Conservation (phyloP, 1,139 yeast species). For the Sugiyamaella japonica region DNA sequence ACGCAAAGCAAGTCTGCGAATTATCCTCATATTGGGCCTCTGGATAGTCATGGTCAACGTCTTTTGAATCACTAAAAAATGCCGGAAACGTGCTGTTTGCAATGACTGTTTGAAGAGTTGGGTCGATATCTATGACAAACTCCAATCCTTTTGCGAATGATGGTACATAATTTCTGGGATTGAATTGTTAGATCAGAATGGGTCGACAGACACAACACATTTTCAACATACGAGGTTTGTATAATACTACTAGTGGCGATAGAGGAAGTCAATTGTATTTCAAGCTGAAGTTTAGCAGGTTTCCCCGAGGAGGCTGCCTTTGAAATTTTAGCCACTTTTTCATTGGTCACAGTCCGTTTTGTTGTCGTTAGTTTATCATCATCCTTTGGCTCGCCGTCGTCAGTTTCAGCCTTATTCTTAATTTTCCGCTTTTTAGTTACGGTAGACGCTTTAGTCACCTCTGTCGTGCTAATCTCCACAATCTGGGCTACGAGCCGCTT, state of each 20-base stretch:
- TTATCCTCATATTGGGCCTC: constrained; percentile 6
- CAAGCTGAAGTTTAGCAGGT: background rate
- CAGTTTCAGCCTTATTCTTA: background rate
- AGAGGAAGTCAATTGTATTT: background rate
- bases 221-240: background rate
- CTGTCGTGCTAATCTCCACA: constrained; percentile 9
- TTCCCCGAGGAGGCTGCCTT: background rate
- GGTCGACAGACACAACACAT: background rate
- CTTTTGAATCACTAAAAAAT: constrained; percentile 25
- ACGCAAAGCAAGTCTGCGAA: constrained; percentile 36
- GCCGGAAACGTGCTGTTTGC: constrained; percentile 34
- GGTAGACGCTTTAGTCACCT: background rate
- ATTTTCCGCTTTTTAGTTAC: background rate
- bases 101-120: constrained; percentile 34
- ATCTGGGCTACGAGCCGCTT: constrained; percentile 1
- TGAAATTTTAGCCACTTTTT: background rate
- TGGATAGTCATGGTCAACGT: background rate
- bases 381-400: background rate
- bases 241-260: background rate
- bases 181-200: background rate
- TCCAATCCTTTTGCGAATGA: constrained; percentile 42
- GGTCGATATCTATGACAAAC: constrained; percentile 42
- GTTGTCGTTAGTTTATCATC: background rate
- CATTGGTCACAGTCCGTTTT: background rate
- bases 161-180: constrained; percentile 25